Evolutionary conservation across 345 rosid genomes (phyloP), one percentile per base, ranked within the genome.

Genomic region (Citrus glauca): DNA sequence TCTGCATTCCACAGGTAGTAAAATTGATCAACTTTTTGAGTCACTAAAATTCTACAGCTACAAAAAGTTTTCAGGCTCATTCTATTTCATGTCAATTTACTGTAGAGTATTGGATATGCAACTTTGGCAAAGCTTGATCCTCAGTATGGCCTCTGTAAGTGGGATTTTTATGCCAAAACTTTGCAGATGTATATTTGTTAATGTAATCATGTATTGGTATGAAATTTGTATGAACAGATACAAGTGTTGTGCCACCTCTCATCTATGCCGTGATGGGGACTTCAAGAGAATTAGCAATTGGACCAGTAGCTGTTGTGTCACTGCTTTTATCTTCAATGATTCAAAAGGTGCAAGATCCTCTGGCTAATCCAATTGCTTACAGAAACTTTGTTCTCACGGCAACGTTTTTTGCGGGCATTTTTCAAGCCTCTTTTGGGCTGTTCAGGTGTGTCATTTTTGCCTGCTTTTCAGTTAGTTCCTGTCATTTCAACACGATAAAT

Each of bases 281-380:
- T 66, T 95, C 98, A 75, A 91, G 92, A 64, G 98, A 95, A 82
- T 81, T 95, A 68, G 98, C 97, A 22, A 89, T 92, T 48, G 98
- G 98, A 82, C 98, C 98, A 8, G 98, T 95, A 22, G 98, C 98
- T 8, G 98, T 95, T 32, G 92, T 93, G 73, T 95, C 98, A 24
- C 87, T 95, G 45, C 95, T 95, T 55, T 37, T 93, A 70, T 89
- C 97, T 7, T 93, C 98, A 45, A 91, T 95, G 98, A 71, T 92
- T 48, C 84, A 77, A 71, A 85, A 89, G 79, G 66, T 93, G 40
- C 79, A 86, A 35, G 94, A 93, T 81, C 98, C 98, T 37, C 82
- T 67, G 71, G 82, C 86, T 7, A 87, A 95, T 81, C 92, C 94
- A 27, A 61, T 80, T 71, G 84, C 85, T 19, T 95, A 92, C 90